phyloP scores from a whole-genome alignment of 306 rosid genomes.

The Clitoria ternatea region DNA sequence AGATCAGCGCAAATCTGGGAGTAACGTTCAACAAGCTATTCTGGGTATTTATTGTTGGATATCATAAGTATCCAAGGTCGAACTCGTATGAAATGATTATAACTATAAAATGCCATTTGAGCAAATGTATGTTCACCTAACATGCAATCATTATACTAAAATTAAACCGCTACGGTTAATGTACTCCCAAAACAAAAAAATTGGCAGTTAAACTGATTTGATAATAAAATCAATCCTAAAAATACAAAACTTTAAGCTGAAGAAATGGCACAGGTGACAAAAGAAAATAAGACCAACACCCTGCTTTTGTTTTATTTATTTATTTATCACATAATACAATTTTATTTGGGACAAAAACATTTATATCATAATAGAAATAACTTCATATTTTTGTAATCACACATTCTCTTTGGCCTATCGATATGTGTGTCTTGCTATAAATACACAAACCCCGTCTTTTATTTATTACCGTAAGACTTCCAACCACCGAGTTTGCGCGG shows the following conservation, averaged over 20 bases:
- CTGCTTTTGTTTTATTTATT: too few relatives aligned
- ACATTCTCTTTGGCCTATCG: too few relatives aligned
- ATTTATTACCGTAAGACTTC: neutral
- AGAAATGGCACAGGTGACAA: neutral
- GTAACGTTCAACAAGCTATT: too few relatives aligned
- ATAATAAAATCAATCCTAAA: too few relatives aligned
- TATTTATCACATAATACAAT: too few relatives aligned
- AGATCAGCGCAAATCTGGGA: neutral
- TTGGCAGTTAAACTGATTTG: neutral
- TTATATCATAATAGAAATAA: too few relatives aligned
- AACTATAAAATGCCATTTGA: too few relatives aligned
- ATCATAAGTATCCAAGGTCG: too few relatives aligned
- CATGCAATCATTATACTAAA: neutral
- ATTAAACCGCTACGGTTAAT: neutral
- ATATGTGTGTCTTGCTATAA: constrained; percentile 8
- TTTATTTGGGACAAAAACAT: too few relatives aligned
- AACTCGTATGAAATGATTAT: too few relatives aligned
- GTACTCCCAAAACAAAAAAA: neutral
- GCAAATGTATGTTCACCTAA: neutral
- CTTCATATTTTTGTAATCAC: too few relatives aligned
- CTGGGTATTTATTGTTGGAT: too few relatives aligned
- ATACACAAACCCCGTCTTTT: constrained; percentile 14
- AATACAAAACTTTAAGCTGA: neutral
- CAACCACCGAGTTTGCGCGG: neutral
- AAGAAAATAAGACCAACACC: neutral